A percentile compares a stretch with the other conserved stretches of the same genome.
Conservation (phyloP, 768 basidiomycete species). For the Russula ochroleuca region DNA sequence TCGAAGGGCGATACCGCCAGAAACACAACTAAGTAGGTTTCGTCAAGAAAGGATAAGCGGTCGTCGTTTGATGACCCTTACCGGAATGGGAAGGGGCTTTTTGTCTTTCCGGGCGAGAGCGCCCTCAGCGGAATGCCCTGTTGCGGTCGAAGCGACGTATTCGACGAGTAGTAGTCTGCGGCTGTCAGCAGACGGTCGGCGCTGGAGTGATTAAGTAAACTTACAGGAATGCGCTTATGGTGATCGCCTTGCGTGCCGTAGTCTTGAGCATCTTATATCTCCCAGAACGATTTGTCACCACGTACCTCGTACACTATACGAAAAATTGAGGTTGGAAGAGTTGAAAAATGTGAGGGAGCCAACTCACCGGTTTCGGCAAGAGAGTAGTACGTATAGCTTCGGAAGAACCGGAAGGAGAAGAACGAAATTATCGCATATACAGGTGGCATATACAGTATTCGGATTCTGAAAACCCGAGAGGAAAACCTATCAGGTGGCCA, state of each 20-base stretch:
- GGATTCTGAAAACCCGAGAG: slow-evolving; percentile 43
- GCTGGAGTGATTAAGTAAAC: slow-evolving; percentile 31
- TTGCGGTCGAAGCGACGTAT: slow-evolving; percentile 69
- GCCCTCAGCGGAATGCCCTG: slow-evolving; percentile 55
- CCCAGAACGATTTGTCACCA: neutral
- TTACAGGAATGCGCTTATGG: slow-evolving; percentile 81
- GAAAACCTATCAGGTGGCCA: neutral
- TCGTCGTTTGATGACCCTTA: slow-evolving; percentile 36
- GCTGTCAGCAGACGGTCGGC: neutral
- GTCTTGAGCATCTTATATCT: neutral
- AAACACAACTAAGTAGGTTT: slow-evolving; percentile 58
- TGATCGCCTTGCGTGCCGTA: slow-evolving; percentile 52
- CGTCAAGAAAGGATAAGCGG: neutral
- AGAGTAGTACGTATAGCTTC: slow-evolving; percentile 63
- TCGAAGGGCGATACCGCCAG: slow-evolving; percentile 78
- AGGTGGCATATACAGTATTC: slow-evolving; percentile 80
- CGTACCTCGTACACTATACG: slow-evolving; percentile 61
- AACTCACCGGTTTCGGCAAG: slow-evolving; percentile 48
- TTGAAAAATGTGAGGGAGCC: slow-evolving; percentile 26
- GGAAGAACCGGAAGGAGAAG: slow-evolving; percentile 80
- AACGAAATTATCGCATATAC: slow-evolving; percentile 82
- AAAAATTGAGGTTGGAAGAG: slow-evolving; percentile 34
- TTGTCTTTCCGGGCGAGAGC: slow-evolving; percentile 82
- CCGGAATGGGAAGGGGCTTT: slow-evolving; percentile 61
- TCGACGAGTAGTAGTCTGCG: slow-evolving; percentile 74